Evolutionary conservation across 257 asterid species (phyloP), one percentile per base, ranked within the genome.

Genomic region (Solanum ahanhuiri): DNA sequence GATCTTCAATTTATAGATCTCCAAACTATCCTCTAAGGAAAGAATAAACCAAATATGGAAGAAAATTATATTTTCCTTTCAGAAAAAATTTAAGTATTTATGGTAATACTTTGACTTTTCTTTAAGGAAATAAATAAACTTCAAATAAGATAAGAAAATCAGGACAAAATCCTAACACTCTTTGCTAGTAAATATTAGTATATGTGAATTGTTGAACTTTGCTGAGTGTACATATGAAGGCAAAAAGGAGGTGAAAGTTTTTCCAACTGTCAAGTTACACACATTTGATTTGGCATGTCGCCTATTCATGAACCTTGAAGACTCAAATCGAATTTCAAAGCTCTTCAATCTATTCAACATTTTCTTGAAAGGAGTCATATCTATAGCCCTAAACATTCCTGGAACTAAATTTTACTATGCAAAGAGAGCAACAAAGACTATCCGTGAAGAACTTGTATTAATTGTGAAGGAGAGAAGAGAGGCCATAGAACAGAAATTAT

Each of bases 231-330:
- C 30, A 33, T 82, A 51, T 82, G 30, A 8, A 95, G 97, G 96
- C 83, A 90, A 92, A 85, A 86, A 90, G 66, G 91, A 84, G 82
- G 79, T 96, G 87, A 91, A 64, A 77, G 91, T 91, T 37, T 93
- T 90, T 43, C 97, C 96, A 3, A 87, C 89, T 15, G 85, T 90
- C 82, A 95, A 93, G 79, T 23, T 88, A 34, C 94, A 93, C 90
- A 93, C 98, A 3, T 93, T 94, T 35, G 95, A 92, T 37, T 88
- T 95, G 12, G 98, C 95, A 1, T 96, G 99, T 48, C 93, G 94
- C 25, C 88, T 95, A 7, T 95, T 96, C 83, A 88, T 93, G 95
- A 94, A 96, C 92, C 91, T 94, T 9, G 98, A 94, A 84, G 96
- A 96, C 22, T 83, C 87, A 28, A 82, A 72, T 11, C 88, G 88